Conservation (phyloP, 345 rosid genomes). For the Salix arbutifolia region DNA sequence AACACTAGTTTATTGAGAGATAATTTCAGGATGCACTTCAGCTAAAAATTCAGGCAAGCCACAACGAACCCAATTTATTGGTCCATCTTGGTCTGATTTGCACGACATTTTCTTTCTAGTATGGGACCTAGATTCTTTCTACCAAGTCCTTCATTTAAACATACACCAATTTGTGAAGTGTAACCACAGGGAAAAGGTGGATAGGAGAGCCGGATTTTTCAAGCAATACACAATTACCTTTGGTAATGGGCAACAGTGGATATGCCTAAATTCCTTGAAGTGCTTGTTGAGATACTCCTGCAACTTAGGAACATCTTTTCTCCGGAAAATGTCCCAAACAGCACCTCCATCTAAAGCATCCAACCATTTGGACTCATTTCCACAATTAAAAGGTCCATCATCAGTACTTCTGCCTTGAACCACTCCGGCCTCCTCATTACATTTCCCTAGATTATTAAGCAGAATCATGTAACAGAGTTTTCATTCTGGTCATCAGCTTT, state of each 20-base stretch:
- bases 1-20: too few species aligned
- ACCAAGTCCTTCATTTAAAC: too few species aligned
- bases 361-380: constrained; percentile 2
- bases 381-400: background rate
- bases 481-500: background rate
- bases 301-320: constrained; percentile 67
- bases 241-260: constrained; percentile 44
- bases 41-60: too few species aligned
- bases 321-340: constrained; percentile 76
- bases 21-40: too few species aligned
- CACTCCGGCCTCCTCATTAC: constrained; percentile 5
- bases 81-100: too few species aligned
- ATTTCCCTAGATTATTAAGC: background rate
- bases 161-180: too few species aligned
- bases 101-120: too few species aligned
- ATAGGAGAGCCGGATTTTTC: too few species aligned
- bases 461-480: background rate
- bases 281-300: constrained; percentile 55
- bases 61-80: too few species aligned
- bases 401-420: background rate
- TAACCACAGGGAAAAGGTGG: too few species aligned
- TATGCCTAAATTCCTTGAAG: constrained; percentile 67
- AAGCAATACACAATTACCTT: constrained; percentile 32
- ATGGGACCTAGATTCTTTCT: too few species aligned
- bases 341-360: constrained; percentile 56